These are phyloP conservation scores for Pelargonium myrrhifolium DNA, from an alignment of 441 rosid genomes.

Conservation along the genomic window DNA sequence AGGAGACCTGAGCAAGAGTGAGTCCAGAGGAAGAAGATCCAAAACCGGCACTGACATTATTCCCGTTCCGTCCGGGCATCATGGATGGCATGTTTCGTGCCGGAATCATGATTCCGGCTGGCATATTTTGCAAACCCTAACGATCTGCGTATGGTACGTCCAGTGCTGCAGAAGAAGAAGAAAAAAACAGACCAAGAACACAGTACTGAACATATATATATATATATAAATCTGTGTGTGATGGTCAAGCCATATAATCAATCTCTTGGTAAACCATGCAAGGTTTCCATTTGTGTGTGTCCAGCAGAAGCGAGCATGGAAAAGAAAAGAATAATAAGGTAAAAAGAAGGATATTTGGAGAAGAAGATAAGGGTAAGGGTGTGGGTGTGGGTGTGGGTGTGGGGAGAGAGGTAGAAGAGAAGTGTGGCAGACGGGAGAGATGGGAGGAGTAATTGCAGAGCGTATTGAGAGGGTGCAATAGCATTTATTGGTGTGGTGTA, in stretches of 20 bases:
- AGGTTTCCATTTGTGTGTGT: no score
- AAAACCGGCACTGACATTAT: constrained; percentile 29
- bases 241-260: no score
- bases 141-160: no score
- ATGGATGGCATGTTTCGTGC: constrained; percentile 46
- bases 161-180: no score
- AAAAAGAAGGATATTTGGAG: no score
- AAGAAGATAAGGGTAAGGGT: background rate
- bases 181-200: constrained; percentile 8
- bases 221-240: no score
- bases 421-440: constrained; percentile 24
- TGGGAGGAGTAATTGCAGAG: constrained; percentile 68
- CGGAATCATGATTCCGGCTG: constrained; percentile 54
- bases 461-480: constrained; percentile 79
- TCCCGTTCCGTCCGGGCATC: constrained; percentile 31
- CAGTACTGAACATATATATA: no score
- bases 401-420: constrained; percentile 18
- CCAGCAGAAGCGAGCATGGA: constrained; percentile 18
- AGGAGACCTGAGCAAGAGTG: constrained; percentile 42
- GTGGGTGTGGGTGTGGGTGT: constrained; percentile 18
- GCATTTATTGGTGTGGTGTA: constrained; percentile 67
- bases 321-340: no score
- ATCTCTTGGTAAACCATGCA: no score
- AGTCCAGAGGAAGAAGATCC: constrained; percentile 46
- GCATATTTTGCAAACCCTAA: constrained; percentile 37